Conservation (phyloP, 805 yeast genomes). For the Hanseniaspora occidentalis region DNA sequence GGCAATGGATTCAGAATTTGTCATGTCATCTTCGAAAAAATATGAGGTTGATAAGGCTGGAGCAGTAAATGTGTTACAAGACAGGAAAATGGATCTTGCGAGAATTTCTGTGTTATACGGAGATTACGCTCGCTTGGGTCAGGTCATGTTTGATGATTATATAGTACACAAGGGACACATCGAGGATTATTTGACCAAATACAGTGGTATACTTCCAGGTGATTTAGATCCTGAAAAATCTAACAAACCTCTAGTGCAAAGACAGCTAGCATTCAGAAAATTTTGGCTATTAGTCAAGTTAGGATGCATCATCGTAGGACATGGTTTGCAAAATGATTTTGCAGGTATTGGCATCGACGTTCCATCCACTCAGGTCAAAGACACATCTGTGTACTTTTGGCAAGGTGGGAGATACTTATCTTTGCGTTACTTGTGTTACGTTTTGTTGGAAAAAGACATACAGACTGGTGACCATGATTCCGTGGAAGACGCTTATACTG, state of each 20-base stretch:
- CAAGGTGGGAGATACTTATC: slow-evolving; percentile 71
- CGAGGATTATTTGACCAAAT: slow-evolving; percentile 77
- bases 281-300: slow-evolving; percentile 82
- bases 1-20: slow-evolving; percentile 97
- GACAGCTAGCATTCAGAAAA: slow-evolving; percentile 75
- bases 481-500: slow-evolving; percentile 88
- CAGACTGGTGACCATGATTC: slow-evolving; percentile 95
- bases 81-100: slow-evolving; percentile 68
- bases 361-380: slow-evolving; percentile 75
- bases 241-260: slow-evolving; percentile 54
- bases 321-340: slow-evolving; percentile 84
- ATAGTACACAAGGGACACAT: slow-evolving; percentile 61
- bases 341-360: slow-evolving; percentile 86
- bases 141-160: slow-evolving; percentile 63
- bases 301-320: slow-evolving; percentile 91
- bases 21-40: slow-evolving; percentile 63
- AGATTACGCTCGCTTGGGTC: slow-evolving; percentile 34
- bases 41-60: slow-evolving; percentile 72
- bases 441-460: slow-evolving; percentile 57
- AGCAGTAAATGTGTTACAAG: slow-evolving; percentile 51
- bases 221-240: slow-evolving; percentile 68
- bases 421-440: slow-evolving; percentile 76
- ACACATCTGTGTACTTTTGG: slow-evolving; percentile 72
- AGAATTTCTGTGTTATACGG: slow-evolving; percentile 74
- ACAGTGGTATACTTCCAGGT: slow-evolving; percentile 88